Evolutionary conservation across 306 rosid species (phyloP), one percentile per base, ranked within the genome.

Genomic region (Lablab purpureus): DNA sequence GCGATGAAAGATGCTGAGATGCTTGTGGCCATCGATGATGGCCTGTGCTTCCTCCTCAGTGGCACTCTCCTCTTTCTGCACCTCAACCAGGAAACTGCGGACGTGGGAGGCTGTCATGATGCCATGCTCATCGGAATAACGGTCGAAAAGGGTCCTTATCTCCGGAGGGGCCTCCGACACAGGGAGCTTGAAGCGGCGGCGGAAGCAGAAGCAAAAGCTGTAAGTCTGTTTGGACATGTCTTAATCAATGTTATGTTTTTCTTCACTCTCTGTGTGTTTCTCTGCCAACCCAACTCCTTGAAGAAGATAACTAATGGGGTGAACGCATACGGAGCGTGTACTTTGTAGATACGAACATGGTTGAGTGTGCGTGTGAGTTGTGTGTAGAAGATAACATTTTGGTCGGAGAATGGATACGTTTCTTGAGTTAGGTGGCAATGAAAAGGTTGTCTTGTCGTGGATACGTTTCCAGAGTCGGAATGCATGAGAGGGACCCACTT

Each of bases 151-250:
- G 10, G 13, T 18, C 80, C 71, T 90, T 77, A 96, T 81, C 80
- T 88, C 94, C 67, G 12, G 45, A 55, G 98, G 97, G 1, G 90
- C 93, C 52, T 93, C 99, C 74, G 91, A 50, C 13, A 81, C 85
- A 30, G 81, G 68, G 18, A 88, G 87, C 79, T 75, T 81, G 88
- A 96, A 96, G 28, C 94, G 90, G 49, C 98, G 90, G 25, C 75
- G 89, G 88, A 85, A 96, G 84, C 98, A 96, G 81, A 95, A 93
- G 70, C 99, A 96, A 14, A 96, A 88, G 40, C 40, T 82, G 88
- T 91, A 96, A 22, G 94, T 90, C 84, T 96, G 98, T 58, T 86
- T 90, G 27, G 98, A 87, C 95, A 88, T 90, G 50, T 1, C 18
- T 56, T 23, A 52, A 8, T 43, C 49, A 12, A 43, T 11, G 49